These are phyloP conservation scores for Fomitiporia mediterranea DNA, from an alignment of 1,284 basidiomycete species.

Conservation along the genomic window DNA sequence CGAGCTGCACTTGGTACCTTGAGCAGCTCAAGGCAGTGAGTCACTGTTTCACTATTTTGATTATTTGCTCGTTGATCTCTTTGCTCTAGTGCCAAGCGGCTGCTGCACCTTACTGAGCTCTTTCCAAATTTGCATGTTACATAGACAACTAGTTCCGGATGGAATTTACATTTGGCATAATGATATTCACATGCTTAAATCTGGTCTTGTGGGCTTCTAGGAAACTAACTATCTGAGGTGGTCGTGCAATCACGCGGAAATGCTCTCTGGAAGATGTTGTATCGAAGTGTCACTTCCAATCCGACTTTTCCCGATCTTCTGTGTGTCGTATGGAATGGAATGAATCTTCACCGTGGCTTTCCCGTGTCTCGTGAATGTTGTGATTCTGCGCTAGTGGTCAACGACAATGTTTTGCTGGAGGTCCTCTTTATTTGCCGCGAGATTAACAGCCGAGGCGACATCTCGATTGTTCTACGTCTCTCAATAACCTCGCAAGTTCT, in stretches of 20 bases:
- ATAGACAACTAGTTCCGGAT: background rate
- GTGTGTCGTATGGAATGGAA: too few relatives aligned
- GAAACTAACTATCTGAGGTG: background rate
- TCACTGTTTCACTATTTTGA: conserved; percentile 16
- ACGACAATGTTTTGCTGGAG: too few relatives aligned
- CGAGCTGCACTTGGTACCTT: conserved; percentile 76
- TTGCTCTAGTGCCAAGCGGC: conserved; percentile 66
- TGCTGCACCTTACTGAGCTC: conserved; percentile 54
- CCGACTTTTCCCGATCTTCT: conserved; percentile 5
- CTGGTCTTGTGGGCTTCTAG: too few relatives aligned
- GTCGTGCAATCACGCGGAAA: background rate
- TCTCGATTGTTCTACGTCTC: too few relatives aligned
- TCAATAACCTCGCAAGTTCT: too few relatives aligned
- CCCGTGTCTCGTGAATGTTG: too few relatives aligned
- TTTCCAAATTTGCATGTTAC: background rate
- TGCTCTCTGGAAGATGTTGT: background rate
- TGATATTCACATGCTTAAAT: background rate
- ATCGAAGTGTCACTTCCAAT: background rate
- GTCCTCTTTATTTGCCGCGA: too few relatives aligned
- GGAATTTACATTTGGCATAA: background rate
- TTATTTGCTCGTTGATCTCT: too few relatives aligned
- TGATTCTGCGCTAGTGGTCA: too few relatives aligned
- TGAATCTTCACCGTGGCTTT: too few relatives aligned
- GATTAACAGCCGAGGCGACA: too few relatives aligned
- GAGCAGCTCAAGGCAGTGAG: conserved; percentile 80